Percentiles rank a stretch among this genome's conserved stretches.
phyloP scores from a whole-genome alignment of 352 stramenopile species.

The Phytophthora hybrid region DNA sequence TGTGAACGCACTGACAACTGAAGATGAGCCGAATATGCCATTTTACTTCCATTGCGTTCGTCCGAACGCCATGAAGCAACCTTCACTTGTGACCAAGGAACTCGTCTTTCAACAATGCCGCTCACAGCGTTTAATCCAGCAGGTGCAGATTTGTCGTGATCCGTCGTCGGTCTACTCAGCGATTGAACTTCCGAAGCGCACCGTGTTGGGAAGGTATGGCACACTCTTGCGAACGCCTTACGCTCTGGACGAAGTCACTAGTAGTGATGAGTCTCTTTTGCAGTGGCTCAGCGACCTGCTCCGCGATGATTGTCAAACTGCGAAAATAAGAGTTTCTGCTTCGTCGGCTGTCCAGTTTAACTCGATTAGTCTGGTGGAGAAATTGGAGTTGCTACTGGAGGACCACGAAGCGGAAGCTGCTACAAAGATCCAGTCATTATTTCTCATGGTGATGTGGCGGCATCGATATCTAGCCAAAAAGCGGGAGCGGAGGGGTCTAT shows the following conservation, averaged over 20 bases:
- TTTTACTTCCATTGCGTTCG: constrained; percentile 68
- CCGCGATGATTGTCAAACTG: background rate
- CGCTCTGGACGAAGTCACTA: constrained; percentile 9
- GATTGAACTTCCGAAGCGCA: constrained; percentile 34
- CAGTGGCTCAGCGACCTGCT: constrained; percentile 32
- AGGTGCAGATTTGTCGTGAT: constrained; percentile 42
- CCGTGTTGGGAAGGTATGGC: constrained; percentile 41
- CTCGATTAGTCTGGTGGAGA: constrained; percentile 43
- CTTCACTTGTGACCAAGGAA: constrained; percentile 37
- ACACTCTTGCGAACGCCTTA: constrained; percentile 33
- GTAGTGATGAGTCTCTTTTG: constrained; percentile 27
- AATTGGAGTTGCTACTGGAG: constrained; percentile 51
- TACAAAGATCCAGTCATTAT: constrained; percentile 47
- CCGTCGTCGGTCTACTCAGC: constrained; percentile 30
- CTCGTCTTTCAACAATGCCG: constrained; percentile 45
- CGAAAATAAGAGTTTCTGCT: constrained; percentile 23
- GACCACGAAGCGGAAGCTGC: constrained; percentile 43
- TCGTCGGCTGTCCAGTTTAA: constrained; percentile 37
- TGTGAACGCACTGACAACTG: constrained; percentile 33
- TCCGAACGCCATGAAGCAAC: constrained; percentile 43
- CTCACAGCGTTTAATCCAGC: constrained; percentile 43
- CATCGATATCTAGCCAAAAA: constrained; percentile 42
- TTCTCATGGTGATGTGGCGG: constrained; percentile 49
- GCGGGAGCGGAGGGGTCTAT: constrained; percentile 37
- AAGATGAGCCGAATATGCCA: constrained; percentile 35